Percentiles rank a stretch among this genome's conserved stretches.
Conservation (phyloP, 2,329 filamentous ascomycete genomes). For the Arthrobotrys musiformis region DNA sequence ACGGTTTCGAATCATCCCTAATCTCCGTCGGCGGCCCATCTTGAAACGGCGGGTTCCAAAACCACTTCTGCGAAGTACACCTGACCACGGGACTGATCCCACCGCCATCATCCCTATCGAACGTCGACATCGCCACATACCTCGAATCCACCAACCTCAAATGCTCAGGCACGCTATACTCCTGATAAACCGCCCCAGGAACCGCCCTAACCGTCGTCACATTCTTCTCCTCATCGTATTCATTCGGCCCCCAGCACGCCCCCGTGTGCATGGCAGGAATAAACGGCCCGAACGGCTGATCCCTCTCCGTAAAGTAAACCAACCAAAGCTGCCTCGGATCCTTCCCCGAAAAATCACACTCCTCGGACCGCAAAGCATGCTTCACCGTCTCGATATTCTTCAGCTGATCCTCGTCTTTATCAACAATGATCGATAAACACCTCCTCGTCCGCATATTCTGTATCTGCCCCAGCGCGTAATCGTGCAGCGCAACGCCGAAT, state of each 20-base stretch:
- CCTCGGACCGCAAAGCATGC: conserved; percentile 5
- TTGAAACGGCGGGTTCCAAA: conserved; percentile 35
- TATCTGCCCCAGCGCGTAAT: conserved; percentile 26
- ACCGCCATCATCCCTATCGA: conserved; percentile 21
- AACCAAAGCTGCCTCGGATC: conserved; percentile 33
- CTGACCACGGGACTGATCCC: conserved; percentile 26
- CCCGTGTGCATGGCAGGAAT: conserved; percentile 27
- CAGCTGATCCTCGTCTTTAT: neutral
- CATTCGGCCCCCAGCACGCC: neutral
- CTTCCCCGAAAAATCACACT: conserved; percentile 14
- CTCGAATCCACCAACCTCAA: conserved; percentile 35
- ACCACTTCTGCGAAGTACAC: conserved; percentile 50
- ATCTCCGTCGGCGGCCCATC: conserved; percentile 6
- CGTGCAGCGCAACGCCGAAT: conserved; percentile 12
- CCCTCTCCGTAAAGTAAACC: conserved; percentile 10
- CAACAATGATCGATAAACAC: conserved; percentile 16
- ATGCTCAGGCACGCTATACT: conserved; percentile 16
- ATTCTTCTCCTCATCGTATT: neutral
- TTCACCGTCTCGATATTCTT: conserved; percentile 15
- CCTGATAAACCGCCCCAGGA: conserved; percentile 10
- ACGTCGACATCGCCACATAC: conserved; percentile 39
- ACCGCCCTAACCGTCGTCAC: neutral
- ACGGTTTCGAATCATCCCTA: conserved; percentile 1
- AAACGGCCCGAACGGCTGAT: conserved; percentile 31
- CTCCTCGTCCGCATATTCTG: conserved; percentile 18